Evolutionary conservation across 768 basidiomycete genomes (phyloP).

Genomic region (Polyporus arcularius): DNA sequence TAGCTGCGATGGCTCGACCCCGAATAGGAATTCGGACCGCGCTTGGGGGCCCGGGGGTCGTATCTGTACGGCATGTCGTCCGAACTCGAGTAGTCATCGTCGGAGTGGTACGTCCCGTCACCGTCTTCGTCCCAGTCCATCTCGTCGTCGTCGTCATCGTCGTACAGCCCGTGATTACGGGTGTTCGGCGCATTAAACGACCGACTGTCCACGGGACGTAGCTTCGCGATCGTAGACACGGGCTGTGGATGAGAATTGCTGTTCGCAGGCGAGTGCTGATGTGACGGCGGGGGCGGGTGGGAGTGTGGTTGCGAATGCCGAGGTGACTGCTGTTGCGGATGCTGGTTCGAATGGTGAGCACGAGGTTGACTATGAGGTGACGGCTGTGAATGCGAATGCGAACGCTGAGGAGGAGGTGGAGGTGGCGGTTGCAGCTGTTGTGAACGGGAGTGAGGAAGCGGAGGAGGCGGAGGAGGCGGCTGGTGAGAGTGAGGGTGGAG

Average conservation of each 20-base stretch:
- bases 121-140: constrained; percentile 37
- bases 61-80: constrained; percentile 48
- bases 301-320: neutral
- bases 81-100: constrained; percentile 63
- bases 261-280: neutral
- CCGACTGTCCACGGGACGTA: constrained; percentile 30
- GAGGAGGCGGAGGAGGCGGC: constrained; percentile 1
- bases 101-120: constrained; percentile 23
- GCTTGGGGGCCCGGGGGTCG: constrained; percentile 35
- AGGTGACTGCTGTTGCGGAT: constrained; percentile 20
- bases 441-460: neutral
- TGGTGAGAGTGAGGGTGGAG: constrained; percentile 20
- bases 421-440: neutral
- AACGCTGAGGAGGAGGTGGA: neutral
- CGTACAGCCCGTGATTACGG: constrained; percentile 30
- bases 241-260: constrained; percentile 13
- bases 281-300: constrained; percentile 3
- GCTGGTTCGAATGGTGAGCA: too few relatives aligned
- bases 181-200: constrained; percentile 30
- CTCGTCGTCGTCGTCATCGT: constrained; percentile 40
- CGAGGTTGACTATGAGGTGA: too few relatives aligned
- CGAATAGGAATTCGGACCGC: constrained; percentile 5
- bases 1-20: constrained; percentile 15
- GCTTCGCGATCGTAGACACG: constrained; percentile 18
- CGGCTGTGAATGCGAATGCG: neutral